These are phyloP conservation scores for Knoxdaviesia capensis DNA, from an alignment of 2,329 filamentous ascomycete genomes.

Conservation along the genomic window DNA sequence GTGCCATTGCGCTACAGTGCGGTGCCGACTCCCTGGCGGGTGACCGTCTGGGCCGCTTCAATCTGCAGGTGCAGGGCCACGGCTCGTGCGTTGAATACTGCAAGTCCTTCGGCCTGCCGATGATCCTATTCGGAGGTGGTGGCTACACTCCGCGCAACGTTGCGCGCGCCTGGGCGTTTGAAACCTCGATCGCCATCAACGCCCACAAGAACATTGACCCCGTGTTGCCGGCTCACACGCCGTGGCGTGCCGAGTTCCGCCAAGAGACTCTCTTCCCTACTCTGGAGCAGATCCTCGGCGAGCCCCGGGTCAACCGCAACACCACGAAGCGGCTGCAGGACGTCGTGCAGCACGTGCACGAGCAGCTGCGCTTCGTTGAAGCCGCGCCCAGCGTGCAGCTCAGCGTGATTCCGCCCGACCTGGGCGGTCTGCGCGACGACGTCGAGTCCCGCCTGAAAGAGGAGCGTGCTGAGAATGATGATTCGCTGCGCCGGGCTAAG, in stretches of 20 bases:
- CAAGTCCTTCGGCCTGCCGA: slow-evolving; percentile 59
- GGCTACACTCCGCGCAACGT: slow-evolving; percentile 96
- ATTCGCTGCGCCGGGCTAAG: slow-evolving; percentile 26
- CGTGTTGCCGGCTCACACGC: slow-evolving; percentile 58
- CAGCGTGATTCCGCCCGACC: slow-evolving; percentile 58
- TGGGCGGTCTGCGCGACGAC: slow-evolving; percentile 45
- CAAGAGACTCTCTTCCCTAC: slow-evolving; percentile 77
- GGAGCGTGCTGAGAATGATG: slow-evolving; percentile 37
- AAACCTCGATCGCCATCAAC: slow-evolving; percentile 77
- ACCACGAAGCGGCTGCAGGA: slow-evolving; percentile 53
- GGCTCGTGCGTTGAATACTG: slow-evolving; percentile 79
- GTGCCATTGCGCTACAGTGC: slow-evolving; percentile 84
- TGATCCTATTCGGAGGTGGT: slow-evolving; percentile 83
- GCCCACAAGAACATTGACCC: slow-evolving; percentile 49
- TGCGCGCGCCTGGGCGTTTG: slow-evolving; percentile 88
- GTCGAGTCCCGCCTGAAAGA: slow-evolving; percentile 49
- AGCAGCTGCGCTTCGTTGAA: slow-evolving; percentile 73
- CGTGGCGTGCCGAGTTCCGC: slow-evolving; percentile 76
- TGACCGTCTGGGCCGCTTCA: slow-evolving; percentile 86
- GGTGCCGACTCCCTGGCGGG: slow-evolving; percentile 88
- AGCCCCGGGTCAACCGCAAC: slow-evolving; percentile 60
- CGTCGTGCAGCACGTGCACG: slow-evolving; percentile 58
- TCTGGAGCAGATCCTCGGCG: slow-evolving; percentile 49
- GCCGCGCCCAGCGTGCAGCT: slow-evolving; percentile 77
- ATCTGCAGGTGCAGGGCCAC: slow-evolving; percentile 87